These are phyloP conservation scores for Calvatia gigantea DNA, from an alignment of 768 basidiomycete species.

Conservation along the genomic window DNA sequence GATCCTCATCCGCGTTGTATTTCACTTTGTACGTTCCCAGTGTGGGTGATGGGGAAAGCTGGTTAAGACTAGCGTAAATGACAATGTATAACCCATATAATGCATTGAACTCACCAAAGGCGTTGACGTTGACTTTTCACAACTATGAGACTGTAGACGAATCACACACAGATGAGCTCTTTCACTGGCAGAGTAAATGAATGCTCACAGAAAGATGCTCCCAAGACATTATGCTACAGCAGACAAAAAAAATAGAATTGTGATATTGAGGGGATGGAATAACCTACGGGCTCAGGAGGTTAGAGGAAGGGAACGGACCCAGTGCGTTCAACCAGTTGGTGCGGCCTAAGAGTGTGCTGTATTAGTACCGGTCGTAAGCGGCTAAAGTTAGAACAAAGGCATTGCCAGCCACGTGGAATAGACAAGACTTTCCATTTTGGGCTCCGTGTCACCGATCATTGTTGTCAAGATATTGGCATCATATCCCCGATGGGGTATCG, in stretches of 20 bases:
- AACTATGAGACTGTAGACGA: constrained; percentile 16
- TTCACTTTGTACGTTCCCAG: constrained; percentile 60
- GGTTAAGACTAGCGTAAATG: constrained; percentile 9
- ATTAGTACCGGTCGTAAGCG: constrained; percentile 6
- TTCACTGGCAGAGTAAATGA: background rate
- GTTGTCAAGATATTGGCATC: constrained; percentile 1
- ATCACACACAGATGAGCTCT: constrained; percentile 9
- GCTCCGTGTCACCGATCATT: background rate
- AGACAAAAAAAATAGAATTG: background rate
- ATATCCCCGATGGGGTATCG: constrained; percentile 5
- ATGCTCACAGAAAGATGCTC: constrained; percentile 7
- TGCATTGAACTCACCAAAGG: constrained; percentile 17
- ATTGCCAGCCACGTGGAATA: constrained; percentile 8
- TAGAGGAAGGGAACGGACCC: background rate
- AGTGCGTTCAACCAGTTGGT: constrained; percentile 5
- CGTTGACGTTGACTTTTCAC: constrained; percentile 22
- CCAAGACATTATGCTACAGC: constrained; percentile 9
- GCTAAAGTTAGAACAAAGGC: constrained; percentile 9
- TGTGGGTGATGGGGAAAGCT: constrained; percentile 20
- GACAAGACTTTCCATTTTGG: constrained; percentile 9
- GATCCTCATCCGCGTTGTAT: constrained; percentile 55
- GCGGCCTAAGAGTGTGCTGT: background rate
- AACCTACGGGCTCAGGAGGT: background rate
- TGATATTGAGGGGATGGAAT: background rate
- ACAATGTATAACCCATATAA: background rate